Percentiles rank a stretch among this genome's conserved stretches.
These are phyloP conservation scores for Ailanthus altissimus DNA, from an alignment of 345 rosid species.

Conservation along the genomic window DNA sequence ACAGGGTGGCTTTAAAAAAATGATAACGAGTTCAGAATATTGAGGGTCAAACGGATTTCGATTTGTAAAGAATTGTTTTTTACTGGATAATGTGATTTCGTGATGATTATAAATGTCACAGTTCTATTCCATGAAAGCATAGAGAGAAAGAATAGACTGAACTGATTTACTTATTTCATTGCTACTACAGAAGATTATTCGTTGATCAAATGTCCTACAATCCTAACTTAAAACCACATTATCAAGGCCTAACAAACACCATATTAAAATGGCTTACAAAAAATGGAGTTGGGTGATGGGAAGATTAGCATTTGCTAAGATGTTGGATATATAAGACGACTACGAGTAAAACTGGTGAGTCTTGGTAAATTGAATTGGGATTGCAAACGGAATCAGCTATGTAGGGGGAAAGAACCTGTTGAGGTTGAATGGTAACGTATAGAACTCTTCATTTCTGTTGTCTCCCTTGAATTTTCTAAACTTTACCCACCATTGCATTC, in stretches of 20 bases:
- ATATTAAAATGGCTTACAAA: conserved; percentile 25
- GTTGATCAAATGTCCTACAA: conserved; percentile 16
- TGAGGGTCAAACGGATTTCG: too few relatives aligned
- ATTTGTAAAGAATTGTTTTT: too few relatives aligned
- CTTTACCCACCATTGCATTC: conserved; percentile 99
- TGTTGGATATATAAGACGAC: neutral
- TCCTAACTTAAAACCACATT: neutral
- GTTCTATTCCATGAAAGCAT: neutral
- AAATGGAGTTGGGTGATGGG: neutral
- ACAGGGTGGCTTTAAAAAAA: too few relatives aligned
- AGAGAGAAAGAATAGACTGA: neutral
- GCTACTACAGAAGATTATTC: conserved; percentile 21
- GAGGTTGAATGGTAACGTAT: conserved; percentile 91
- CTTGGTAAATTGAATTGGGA: neutral
- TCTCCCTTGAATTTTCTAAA: conserved; percentile 89
- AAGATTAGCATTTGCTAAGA: conserved; percentile 14
- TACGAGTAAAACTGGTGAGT: neutral
- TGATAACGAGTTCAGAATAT: too few relatives aligned
- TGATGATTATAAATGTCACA: neutral
- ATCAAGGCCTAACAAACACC: neutral
- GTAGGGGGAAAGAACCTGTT: conserved; percentile 95
- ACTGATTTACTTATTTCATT: conserved; percentile 17
- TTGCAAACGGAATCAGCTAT: conserved; percentile 26
- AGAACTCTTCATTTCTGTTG: conserved; percentile 92
- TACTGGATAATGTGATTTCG: too few relatives aligned